These are phyloP conservation scores for Paraphoma chrysanthemicola DNA, from an alignment of 2,329 filamentous ascomycete species.

Conservation along the genomic window DNA sequence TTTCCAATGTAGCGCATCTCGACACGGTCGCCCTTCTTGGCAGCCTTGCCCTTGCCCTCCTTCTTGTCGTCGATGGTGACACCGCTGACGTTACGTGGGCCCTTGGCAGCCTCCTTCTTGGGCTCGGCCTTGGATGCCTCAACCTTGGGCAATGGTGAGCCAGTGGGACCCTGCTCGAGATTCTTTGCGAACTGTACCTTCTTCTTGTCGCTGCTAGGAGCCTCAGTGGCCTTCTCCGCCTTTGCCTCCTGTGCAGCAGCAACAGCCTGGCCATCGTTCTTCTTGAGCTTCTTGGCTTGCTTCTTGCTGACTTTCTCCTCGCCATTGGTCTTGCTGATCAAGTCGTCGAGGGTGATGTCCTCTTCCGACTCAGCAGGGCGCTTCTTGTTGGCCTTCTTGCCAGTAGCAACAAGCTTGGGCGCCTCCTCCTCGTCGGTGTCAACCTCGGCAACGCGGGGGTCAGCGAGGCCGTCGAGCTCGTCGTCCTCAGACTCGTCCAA, in stretches of 20 bases:
- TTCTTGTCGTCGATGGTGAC: constrained; percentile 97
- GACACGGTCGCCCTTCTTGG: constrained; percentile 89
- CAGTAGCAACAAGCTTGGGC: constrained; percentile 59
- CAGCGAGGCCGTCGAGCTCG: constrained; percentile 67
- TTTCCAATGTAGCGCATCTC: constrained; percentile 99
- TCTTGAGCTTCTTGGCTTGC: constrained; percentile 97
- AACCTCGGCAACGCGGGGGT: constrained; percentile 84
- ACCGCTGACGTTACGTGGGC: constrained; percentile 80
- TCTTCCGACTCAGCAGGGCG: constrained; percentile 76
- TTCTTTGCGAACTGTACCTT: constrained; percentile 99
- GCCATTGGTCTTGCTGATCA: constrained; percentile 78
- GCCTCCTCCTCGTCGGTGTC: constrained; percentile 76
- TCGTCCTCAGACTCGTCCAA: constrained; percentile 57
- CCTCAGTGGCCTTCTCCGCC: constrained; percentile 60
- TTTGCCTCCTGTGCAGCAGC: constrained; percentile 56
- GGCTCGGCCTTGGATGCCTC: constrained; percentile 51
- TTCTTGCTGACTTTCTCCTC: constrained; percentile 90
- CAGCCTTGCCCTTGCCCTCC: constrained; percentile 79
- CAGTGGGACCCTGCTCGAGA: constrained; percentile 92
- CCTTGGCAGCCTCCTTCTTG: constrained; percentile 61
- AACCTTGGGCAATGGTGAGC: constrained; percentile 58
- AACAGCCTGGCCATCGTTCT: constrained; percentile 92
- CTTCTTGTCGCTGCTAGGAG: constrained; percentile 68
- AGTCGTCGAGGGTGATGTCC: constrained; percentile 73
- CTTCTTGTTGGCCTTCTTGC: constrained; percentile 77